Evolutionary conservation across 2,329 filamentous ascomycete genomes (phyloP).

Genomic region (Aschersonia sp.): DNA sequence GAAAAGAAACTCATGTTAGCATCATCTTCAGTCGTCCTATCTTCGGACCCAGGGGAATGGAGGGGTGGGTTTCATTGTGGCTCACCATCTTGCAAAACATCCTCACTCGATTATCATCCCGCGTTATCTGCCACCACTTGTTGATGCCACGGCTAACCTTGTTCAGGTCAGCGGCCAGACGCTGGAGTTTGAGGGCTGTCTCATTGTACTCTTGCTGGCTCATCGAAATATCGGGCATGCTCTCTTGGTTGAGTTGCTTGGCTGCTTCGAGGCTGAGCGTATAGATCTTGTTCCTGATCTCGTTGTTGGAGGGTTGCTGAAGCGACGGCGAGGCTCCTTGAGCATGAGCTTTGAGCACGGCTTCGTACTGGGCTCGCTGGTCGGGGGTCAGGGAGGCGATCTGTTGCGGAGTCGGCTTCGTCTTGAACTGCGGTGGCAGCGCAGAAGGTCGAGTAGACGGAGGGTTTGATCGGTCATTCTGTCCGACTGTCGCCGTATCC

Average conservation of each 20-base stretch:
- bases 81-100: constrained; percentile 39
- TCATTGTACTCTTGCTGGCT: constrained; percentile 27
- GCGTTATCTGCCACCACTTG: constrained; percentile 32
- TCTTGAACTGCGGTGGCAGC: constrained; percentile 12
- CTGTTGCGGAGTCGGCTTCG: constrained; percentile 13
- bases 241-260: constrained; percentile 21
- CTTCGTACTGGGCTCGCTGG: constrained; percentile 29
- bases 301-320: constrained; percentile 5
- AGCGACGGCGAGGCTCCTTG: not conserved
- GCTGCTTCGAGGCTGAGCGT: constrained; percentile 25
- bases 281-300: constrained; percentile 18
- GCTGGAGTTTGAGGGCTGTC: constrained; percentile 26
- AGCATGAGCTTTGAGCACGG: constrained; percentile 14
- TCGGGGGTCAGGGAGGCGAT: constrained; percentile 28
- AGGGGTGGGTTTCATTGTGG: constrained; percentile 3
- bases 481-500: constrained; percentile 11
- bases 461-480: constrained; percentile 7
- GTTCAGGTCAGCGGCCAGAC: constrained; percentile 24
- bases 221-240: constrained; percentile 31
- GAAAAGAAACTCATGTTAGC: constrained; percentile 14
- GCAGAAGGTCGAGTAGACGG: constrained; percentile 9
- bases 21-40: too few species aligned
- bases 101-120: constrained; percentile 33
- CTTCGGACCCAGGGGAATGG: not conserved
- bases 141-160: constrained; percentile 29